Conservation (phyloP, 2,329 filamentous ascomycete genomes). For the Monilinia aucupariae region DNA sequence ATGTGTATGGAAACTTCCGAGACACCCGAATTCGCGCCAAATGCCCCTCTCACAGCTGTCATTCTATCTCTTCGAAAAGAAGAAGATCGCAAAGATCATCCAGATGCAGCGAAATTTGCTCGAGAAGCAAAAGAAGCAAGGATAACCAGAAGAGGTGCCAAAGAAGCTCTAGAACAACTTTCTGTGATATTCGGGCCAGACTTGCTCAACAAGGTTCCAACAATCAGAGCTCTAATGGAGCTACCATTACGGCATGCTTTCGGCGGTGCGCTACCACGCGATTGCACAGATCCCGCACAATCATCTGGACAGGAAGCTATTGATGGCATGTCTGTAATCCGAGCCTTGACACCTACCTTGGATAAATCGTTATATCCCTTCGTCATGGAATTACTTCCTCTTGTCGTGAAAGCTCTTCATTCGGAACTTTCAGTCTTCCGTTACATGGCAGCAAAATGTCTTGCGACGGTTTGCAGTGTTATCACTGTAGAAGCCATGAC, state of each 20-base stretch:
- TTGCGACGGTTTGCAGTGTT: constrained; percentile 95
- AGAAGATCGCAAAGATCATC: constrained; percentile 88
- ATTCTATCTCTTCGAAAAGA: constrained; percentile 95
- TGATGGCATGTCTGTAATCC: constrained; percentile 86
- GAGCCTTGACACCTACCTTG: constrained; percentile 89
- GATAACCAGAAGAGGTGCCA: constrained; percentile 86
- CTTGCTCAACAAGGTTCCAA: constrained; percentile 79
- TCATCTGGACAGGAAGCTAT: constrained; percentile 86
- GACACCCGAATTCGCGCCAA: constrained; percentile 87
- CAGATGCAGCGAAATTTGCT: constrained; percentile 85
- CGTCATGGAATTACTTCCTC: constrained; percentile 74
- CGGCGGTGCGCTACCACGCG: constrained; percentile 60
- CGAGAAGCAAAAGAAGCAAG: constrained; percentile 82
- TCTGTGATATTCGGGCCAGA: constrained; percentile 71
- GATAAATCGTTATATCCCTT: constrained; percentile 70
- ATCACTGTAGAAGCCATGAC: constrained; percentile 96
- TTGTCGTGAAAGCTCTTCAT: constrained; percentile 81
- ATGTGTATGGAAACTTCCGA: constrained; percentile 97
- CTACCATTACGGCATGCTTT: constrained; percentile 72
- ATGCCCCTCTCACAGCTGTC: constrained; percentile 69
- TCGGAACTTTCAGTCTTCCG: constrained; percentile 86
- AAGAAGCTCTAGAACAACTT: constrained; percentile 86
- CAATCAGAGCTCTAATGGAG: constrained; percentile 75
- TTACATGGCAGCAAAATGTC: constrained; percentile 94
- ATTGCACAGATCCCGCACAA: constrained; percentile 68